Percentiles rank a stretch among this genome's conserved stretches.
Evolutionary conservation across 1,139 yeast genomes (phyloP).

Genomic region (Geotrichum restrictum): DNA sequence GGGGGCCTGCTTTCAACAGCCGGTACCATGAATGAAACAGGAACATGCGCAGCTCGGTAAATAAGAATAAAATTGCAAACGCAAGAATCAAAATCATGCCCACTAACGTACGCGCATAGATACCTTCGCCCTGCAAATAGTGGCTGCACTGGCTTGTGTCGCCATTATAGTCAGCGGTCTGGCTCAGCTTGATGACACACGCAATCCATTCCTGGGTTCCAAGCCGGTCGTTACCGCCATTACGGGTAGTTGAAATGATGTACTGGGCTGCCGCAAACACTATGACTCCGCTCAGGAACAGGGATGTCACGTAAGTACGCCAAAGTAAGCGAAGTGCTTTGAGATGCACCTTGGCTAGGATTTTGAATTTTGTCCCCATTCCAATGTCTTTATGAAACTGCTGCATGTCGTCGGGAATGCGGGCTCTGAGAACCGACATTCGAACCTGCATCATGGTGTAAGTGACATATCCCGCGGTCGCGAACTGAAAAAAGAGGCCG

Average conservation of each 20-base stretch:
- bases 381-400: neutral
- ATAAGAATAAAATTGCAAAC: constrained; percentile 17
- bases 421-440: constrained; percentile 10
- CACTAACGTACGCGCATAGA: constrained; percentile 18
- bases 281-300: constrained; percentile 21
- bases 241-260: constrained; percentile 8
- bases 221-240: constrained; percentile 13
- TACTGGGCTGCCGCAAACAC: constrained; percentile 21
- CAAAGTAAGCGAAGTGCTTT: constrained; percentile 23
- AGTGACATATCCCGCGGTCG: constrained; percentile 21
- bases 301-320: constrained; percentile 24
- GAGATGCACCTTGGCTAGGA: constrained; percentile 14
- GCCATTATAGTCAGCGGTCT: constrained; percentile 1
- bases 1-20: constrained; percentile 17
- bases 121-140: constrained; percentile 17
- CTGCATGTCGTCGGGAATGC: constrained; percentile 7
- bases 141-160: constrained; percentile 6
- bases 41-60: constrained; percentile 20
- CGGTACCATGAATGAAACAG: constrained; percentile 18
- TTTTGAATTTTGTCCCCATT: neutral
- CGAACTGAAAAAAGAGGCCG: constrained; percentile 14
- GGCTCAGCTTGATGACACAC: constrained; percentile 12
- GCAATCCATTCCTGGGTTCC: constrained; percentile 21
- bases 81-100: constrained; percentile 16
- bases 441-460: constrained; percentile 12